Percentiles rank a stretch among this genome's conserved stretches.
phyloP scores from a whole-genome alignment of 108 stramenopile species.

The Cyclotella kingstonii region DNA sequence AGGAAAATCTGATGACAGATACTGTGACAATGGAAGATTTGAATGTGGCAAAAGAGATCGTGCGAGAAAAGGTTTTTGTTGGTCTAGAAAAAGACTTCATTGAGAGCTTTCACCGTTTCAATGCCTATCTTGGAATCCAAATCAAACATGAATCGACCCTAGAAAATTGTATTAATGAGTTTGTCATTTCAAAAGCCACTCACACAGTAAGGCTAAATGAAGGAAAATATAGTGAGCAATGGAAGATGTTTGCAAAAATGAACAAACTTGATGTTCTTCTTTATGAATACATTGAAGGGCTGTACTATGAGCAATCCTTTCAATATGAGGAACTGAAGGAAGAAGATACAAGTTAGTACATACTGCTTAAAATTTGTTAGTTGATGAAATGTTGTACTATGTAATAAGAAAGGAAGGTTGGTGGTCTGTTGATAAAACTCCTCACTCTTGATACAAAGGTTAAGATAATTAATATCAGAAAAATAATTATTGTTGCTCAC shows the following conservation, averaged over 20 bases:
- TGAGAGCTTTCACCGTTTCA: slow-evolving; percentile 21
- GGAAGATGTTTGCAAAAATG: slow-evolving; percentile 19
- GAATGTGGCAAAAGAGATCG: slow-evolving; percentile 31
- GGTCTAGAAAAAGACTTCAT: slow-evolving; percentile 16
- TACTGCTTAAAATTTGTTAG: too few relatives aligned
- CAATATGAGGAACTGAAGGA: not conserved
- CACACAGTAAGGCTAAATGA: not conserved
- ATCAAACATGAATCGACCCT: not conserved
- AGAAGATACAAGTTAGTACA: slow-evolving; percentile 15
- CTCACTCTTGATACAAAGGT: too few relatives aligned
- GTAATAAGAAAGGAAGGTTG: too few relatives aligned
- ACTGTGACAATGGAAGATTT: slow-evolving; percentile 21
- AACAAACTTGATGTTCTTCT: slow-evolving; percentile 35
- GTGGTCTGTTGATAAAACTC: too few relatives aligned
- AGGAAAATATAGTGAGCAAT: slow-evolving; percentile 14
- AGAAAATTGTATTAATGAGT: slow-evolving; percentile 4
- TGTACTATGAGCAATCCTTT: slow-evolving; percentile 18
- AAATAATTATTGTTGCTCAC: too few relatives aligned
- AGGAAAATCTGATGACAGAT: slow-evolving; percentile 1
- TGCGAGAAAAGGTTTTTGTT: slow-evolving; percentile 15
- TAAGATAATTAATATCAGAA: too few relatives aligned
- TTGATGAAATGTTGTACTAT: too few relatives aligned
- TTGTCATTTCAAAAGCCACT: not conserved
- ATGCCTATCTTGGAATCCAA: slow-evolving; percentile 10
- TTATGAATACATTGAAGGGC: slow-evolving; percentile 24